phyloP scores from a whole-genome alignment of 2,329 filamentous ascomycete species.

The Phyllosticta citriasiana region DNA sequence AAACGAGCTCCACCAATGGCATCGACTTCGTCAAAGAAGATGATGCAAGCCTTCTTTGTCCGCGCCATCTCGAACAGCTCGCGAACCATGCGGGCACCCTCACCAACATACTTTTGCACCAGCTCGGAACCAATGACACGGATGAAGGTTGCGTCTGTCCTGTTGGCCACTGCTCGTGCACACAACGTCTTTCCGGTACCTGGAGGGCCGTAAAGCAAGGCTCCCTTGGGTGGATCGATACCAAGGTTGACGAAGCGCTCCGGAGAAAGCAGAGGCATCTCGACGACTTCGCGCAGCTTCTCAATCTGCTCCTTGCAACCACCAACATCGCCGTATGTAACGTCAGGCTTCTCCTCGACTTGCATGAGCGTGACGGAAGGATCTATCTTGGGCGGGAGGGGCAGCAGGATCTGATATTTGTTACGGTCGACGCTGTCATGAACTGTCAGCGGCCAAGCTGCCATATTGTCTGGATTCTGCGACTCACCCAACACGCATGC shows the following conservation, averaged over 20 bases:
- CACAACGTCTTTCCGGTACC: slow-evolving; percentile 99
- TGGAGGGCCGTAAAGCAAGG: slow-evolving; percentile 88
- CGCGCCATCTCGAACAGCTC: slow-evolving; percentile 99
- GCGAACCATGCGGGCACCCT: slow-evolving; percentile 95
- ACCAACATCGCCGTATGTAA: slow-evolving; percentile 97
- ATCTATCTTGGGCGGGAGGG: slow-evolving; percentile 95
- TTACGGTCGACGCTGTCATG: slow-evolving; percentile 70
- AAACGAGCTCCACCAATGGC: slow-evolving; percentile 93
- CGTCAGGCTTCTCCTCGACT: slow-evolving; percentile 98
- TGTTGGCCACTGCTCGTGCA: slow-evolving; percentile 91
- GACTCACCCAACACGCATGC: slow-evolving; percentile 81
- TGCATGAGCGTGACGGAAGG: slow-evolving; percentile 99
- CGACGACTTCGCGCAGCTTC: slow-evolving; percentile 95
- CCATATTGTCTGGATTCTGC: background rate
- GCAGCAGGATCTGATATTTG: slow-evolving; percentile 98
- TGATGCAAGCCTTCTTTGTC: slow-evolving; percentile 99
- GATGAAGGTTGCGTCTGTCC: slow-evolving; percentile 97
- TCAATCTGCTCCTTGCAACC: slow-evolving; percentile 99
- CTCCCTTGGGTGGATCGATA: slow-evolving; percentile 96
- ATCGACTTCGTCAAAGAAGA: slow-evolving; percentile 99
- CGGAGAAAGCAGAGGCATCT: slow-evolving; percentile 93
- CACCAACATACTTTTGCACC: slow-evolving; percentile 98
- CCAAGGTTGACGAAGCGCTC: slow-evolving; percentile 98
- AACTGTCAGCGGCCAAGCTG: background rate
- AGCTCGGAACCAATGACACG: slow-evolving; percentile 95